phyloP scores from a whole-genome alignment of 2,329 filamentous ascomycete genomes.

The Nannizzia gypsea region DNA sequence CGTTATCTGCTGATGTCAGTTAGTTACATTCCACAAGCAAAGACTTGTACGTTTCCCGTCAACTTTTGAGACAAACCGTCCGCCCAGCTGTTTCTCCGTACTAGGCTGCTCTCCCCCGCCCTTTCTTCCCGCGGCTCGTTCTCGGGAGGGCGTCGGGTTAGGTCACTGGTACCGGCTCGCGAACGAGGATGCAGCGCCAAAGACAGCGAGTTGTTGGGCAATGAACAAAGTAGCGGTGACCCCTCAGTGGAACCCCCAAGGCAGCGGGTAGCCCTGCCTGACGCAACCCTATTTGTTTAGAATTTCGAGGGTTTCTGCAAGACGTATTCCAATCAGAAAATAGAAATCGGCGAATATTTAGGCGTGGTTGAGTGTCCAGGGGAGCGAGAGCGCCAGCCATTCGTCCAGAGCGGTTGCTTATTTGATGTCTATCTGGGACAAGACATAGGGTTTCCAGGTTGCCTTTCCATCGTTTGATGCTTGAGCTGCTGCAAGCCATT shows the following conservation, averaged over 20 bases:
- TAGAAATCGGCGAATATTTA: constrained; percentile 7
- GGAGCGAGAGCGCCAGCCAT: constrained; percentile 1
- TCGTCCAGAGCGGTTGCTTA: constrained; percentile 9
- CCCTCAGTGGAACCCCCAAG: constrained; percentile 13
- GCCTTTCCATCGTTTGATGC: not conserved
- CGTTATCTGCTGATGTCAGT: not conserved
- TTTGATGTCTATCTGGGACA: not conserved
- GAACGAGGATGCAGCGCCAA: constrained; percentile 5
- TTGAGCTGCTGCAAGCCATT: constrained; percentile 4
- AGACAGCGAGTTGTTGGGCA: constrained; percentile 8
- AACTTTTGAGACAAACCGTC: not conserved
- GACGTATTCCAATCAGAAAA: constrained; percentile 10
- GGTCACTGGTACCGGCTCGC: constrained; percentile 9
- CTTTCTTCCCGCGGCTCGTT: not conserved
- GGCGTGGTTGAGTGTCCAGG: constrained; percentile 1
- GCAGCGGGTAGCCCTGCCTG: constrained; percentile 15
- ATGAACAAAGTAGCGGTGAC: constrained; percentile 15
- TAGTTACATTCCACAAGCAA: not conserved
- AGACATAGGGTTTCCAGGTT: not conserved
- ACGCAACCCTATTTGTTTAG: constrained; percentile 14
- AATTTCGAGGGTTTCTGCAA: not conserved
- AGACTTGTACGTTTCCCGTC: not conserved
- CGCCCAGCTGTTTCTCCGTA: too few species aligned
- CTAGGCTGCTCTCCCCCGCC: not conserved
- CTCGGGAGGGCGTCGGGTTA: not conserved